Evolutionary conservation across 2,329 filamentous ascomycete genomes (phyloP), one percentile per base, ranked within the genome.

Genomic region (Domatiomyces catenatus): DNA sequence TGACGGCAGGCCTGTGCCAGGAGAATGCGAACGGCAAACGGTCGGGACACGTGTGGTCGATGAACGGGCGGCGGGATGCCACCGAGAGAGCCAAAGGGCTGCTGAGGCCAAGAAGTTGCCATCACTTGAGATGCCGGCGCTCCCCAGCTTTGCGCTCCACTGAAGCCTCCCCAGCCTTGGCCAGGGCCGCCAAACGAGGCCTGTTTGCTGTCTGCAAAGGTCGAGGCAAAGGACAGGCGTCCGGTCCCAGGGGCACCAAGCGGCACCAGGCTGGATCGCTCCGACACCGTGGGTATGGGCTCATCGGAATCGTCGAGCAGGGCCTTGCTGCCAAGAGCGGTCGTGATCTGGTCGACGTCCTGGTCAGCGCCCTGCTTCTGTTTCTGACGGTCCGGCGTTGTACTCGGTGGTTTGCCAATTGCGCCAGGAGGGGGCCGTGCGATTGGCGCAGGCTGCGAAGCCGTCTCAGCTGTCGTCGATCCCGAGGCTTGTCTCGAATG

Each of bases 311-410:
- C 80, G 55, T 81, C 80, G 43, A 96, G 72, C 10, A 98, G 72
- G 10, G 89, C 92, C 60, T 87, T 89, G 66, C 90, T 96, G 10
- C 92, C 92, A 22, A 98, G 74, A 59, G 92, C 88, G 54, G 83
- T 78, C 55, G 81, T 83, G 50, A 85, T 69, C 47, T 86, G 79
- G 50, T 90, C 86, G 18, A 87, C 71, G 50, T 83, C 80, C 24
- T 71, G 68, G 22, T 74, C 72, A 1, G 65, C 63, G 43, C 63
- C 64, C 52, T 64, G 62, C 18, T 71, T 67, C 26, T 68, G 64
- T 50, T 63, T 66, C 56, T 63, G 67, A 43, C 74, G 74, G 50
- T 70, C 71, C 26, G 76, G 75, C 54, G 74, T 74, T 8, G 75
- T 79, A 64, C 88, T 94, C 15, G 82, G 81, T 0, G 92, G 90